Base-by-base conservation (phyloP, 257 asterid species). In the Catharanthus roseus region DNA sequence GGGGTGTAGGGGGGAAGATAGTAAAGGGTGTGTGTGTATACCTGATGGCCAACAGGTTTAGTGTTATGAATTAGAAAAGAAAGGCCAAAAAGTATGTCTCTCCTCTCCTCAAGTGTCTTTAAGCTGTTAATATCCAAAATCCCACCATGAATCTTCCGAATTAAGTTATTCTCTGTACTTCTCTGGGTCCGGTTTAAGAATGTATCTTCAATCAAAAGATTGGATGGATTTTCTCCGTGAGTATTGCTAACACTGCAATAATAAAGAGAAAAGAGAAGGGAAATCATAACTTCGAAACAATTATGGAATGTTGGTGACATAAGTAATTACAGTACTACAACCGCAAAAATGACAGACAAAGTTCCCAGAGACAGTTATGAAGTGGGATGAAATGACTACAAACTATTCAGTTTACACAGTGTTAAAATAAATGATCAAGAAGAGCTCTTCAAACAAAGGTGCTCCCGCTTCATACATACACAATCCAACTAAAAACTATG, bases 31-130 rank as follows among this genome's bases (percentile, higher is more conserved):
- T n/a, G n/a, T n/a, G 33, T 31, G 24, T 10, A 50, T 56, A 91
- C 99, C 99, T 91, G 99, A 82, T 89, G 97, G 78, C 99, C 98
- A 72, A 95, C 95, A 62, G 99, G 99, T 81, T 86, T 95, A 64
- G 92, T 80, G 87, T 95, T 95, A 78, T 88, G 96, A 79, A 90
- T 87, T 39, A 89, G 90, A 82, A 86, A 85, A 79, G 99, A 89
- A 82, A 91, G 86, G 23, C 84, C 77, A 73, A 81, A 89, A 81
- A 90, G 81, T 53, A 95, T 31, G 72, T 86, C 95, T 85, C 92
- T 88, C 80, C 79, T 91, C 87, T 95, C 98, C 81, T 86, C 80
- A 3, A 95, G 86, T 81, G 58, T 89, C 89, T 84, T 91, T 86
- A 95, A 78, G 77, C 87, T 81, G 80, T 81, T 80, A 56, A 76